These are phyloP conservation scores for Cicer yamashitae DNA, from an alignment of 306 rosid species.

Conservation along the genomic window DNA sequence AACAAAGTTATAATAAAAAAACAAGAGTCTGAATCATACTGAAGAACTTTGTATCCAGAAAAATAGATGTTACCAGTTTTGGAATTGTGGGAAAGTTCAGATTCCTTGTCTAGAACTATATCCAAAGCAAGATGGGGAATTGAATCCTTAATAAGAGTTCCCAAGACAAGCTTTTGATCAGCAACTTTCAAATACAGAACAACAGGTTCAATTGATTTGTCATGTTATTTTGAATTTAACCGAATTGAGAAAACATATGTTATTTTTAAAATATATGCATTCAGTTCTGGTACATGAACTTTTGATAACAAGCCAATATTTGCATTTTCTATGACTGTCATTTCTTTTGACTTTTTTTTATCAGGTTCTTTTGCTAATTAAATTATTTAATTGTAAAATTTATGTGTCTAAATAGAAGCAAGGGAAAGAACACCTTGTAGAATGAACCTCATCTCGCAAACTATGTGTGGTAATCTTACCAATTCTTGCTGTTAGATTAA, in stretches of 20 bases:
- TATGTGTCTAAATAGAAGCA: slow-evolving; percentile 58
- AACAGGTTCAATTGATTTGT: slow-evolving; percentile 57
- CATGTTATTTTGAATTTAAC: too few species aligned
- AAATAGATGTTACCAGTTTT: slow-evolving; percentile 66
- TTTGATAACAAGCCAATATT: slow-evolving; percentile 33
- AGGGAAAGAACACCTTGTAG: slow-evolving; percentile 87
- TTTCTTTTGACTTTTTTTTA: not conserved
- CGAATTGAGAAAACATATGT: too few species aligned
- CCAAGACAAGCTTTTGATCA: slow-evolving; percentile 68
- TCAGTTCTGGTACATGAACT: slow-evolving; percentile 47
- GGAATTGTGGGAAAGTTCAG: slow-evolving; percentile 78
- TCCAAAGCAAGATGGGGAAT: slow-evolving; percentile 71
- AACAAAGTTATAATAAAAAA: not conserved
- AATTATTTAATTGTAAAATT: slow-evolving; percentile 12
- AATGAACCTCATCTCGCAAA: too few species aligned
- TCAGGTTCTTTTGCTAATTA: slow-evolving; percentile 12
- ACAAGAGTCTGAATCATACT: slow-evolving; percentile 61
- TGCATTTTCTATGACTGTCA: slow-evolving; percentile 30
- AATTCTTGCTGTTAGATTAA: too few species aligned
- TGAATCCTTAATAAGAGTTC: slow-evolving; percentile 60
- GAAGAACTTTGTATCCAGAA: slow-evolving; percentile 59
- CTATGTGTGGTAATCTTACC: too few species aligned
- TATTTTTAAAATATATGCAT: too few species aligned
- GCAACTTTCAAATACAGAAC: slow-evolving; percentile 55
- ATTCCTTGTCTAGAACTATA: slow-evolving; percentile 65